These are phyloP conservation scores for Helichrysum umbraculigerum DNA, from an alignment of 129 eudicot genomes.

Conservation along the genomic window DNA sequence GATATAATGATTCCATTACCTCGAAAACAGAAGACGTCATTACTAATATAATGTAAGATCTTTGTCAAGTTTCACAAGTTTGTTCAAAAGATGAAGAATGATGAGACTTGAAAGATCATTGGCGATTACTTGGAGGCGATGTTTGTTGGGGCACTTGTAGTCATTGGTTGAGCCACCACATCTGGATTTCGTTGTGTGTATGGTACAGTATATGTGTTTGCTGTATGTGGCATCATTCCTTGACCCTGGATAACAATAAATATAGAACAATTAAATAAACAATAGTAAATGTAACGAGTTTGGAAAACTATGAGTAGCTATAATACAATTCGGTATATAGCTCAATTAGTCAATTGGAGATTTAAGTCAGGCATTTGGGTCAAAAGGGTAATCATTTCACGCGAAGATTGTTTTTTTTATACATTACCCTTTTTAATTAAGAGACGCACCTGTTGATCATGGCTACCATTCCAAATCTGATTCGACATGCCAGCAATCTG, in stretches of 20 bases:
- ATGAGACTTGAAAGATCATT: constrained; percentile 14
- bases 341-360: neutral
- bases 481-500: constrained; percentile 26
- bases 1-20: constrained; percentile 6
- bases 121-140: constrained; percentile 29
- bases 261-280: neutral
- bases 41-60: neutral
- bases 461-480: constrained; percentile 30
- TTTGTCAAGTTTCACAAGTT: constrained; percentile 9
- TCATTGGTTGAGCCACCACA: constrained; percentile 15
- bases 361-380: neutral
- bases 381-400: constrained; percentile 4
- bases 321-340: neutral
- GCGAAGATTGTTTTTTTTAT: constrained; percentile 3
- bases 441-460: constrained; percentile 46
- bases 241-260: constrained; percentile 40
- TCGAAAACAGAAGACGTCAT: constrained; percentile 4
- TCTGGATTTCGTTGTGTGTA: constrained; percentile 17
- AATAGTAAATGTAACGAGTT: constrained; percentile 12
- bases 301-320: neutral
- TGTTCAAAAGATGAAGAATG: constrained; percentile 25
- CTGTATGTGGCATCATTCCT: constrained; percentile 20
- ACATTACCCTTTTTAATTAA: neutral
- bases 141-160: constrained; percentile 17
- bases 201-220: constrained; percentile 15